Conservation (phyloP, 2,329 filamentous ascomycete genomes). For the Botryotinia globosa region DNA sequence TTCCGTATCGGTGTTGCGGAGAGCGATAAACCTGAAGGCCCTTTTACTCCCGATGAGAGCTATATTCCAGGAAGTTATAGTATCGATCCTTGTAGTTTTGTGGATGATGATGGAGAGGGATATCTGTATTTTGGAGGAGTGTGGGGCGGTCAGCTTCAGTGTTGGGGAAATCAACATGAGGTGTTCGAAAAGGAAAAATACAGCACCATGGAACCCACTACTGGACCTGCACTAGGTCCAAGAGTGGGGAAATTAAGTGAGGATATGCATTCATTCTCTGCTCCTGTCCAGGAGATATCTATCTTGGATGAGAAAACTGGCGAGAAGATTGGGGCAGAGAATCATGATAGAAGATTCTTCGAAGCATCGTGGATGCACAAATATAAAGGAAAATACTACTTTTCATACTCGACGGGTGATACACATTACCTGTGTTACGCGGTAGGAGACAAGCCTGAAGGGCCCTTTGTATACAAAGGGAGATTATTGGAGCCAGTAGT, state of each 20-base stretch:
- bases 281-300: conserved; percentile 55
- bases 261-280: conserved; percentile 64
- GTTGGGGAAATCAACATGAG: conserved; percentile 50
- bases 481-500: conserved; percentile 71
- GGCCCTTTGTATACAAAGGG: conserved; percentile 71
- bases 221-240: conserved; percentile 59
- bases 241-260: conserved; percentile 62
- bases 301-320: conserved; percentile 60
- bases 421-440: conserved; percentile 73
- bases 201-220: conserved; percentile 58
- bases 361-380: conserved; percentile 81
- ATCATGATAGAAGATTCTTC: conserved; percentile 75
- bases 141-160: conserved; percentile 79
- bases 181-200: conserved; percentile 56
- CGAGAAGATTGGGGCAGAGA: conserved; percentile 58
- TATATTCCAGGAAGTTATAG: conserved; percentile 68
- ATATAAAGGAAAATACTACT: conserved; percentile 66
- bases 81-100: conserved; percentile 74
- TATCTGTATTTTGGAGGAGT: conserved; percentile 77
- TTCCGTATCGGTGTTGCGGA: conserved; percentile 75
- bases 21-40: conserved; percentile 61
- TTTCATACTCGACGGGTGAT: conserved; percentile 76
- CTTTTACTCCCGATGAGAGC: conserved; percentile 63
- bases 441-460: conserved; percentile 59
- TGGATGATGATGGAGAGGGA: conserved; percentile 66